Conservation (phyloP, 2,329 filamentous ascomycete species). For the Tolypocladium pustulatum region DNA sequence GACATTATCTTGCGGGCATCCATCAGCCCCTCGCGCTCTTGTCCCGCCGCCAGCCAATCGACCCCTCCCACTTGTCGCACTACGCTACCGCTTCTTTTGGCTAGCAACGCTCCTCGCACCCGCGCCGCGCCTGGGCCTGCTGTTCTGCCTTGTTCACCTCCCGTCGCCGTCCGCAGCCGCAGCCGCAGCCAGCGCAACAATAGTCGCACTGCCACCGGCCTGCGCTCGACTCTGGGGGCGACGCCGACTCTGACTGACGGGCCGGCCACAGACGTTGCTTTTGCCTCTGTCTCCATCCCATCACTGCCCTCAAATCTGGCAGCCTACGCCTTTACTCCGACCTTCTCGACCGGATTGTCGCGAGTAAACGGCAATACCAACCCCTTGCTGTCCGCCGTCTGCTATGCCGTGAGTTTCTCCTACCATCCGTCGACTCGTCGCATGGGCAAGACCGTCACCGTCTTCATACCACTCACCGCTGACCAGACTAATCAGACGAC, state of each 20-base stretch:
- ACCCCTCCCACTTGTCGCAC: constrained; percentile 8
- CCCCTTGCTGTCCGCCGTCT: constrained; percentile 18
- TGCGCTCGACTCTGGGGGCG: not conserved
- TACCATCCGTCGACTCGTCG: constrained; percentile 8
- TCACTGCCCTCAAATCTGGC: constrained; percentile 4
- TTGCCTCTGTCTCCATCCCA: constrained; percentile 3
- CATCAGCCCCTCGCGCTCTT: constrained; percentile 4
- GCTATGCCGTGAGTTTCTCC: constrained; percentile 33
- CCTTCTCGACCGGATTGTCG: constrained; percentile 34
- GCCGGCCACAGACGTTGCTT: not conserved
- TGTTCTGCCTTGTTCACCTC: not conserved
- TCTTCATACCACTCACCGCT: constrained; percentile 11
- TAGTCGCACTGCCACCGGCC: not conserved
- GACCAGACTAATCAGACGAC: constrained; percentile 17
- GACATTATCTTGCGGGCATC: not conserved
- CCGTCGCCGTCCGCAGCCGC: constrained; percentile 1
- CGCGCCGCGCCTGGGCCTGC: not conserved
- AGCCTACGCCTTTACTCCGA: constrained; percentile 30
- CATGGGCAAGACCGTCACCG: not conserved
- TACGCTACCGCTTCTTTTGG: constrained; percentile 3
- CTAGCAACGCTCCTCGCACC: not conserved
- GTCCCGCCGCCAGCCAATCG: constrained; percentile 5
- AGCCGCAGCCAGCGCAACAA: not conserved
- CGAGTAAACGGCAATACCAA: constrained; percentile 28
- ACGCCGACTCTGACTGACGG: not conserved